Percentiles rank a stretch among this genome's conserved stretches.
Evolutionary conservation across 768 basidiomycete genomes (phyloP).

Genomic region (Russula vinacea): DNA sequence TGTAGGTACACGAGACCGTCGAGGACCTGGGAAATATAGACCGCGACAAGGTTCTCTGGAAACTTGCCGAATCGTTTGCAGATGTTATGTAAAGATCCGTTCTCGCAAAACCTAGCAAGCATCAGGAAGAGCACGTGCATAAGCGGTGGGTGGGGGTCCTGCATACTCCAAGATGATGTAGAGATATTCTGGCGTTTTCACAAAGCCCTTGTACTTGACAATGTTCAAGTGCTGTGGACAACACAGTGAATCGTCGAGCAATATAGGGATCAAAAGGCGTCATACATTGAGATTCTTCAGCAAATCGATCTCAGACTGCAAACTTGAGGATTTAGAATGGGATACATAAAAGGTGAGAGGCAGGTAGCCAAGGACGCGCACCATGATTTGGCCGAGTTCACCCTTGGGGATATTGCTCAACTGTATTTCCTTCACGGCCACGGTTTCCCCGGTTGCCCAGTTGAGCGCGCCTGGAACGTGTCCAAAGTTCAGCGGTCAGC

Average conservation of each 20-base stretch:
- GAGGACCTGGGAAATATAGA: slow-evolving; percentile 94
- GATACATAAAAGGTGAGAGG: neutral
- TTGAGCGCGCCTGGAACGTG: slow-evolving; percentile 71
- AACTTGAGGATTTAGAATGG: neutral
- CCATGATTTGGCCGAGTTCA: slow-evolving; percentile 97
- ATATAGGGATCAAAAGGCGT: neutral
- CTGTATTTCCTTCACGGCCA: slow-evolving; percentile 97
- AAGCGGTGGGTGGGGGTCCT: neutral
- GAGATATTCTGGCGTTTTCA: slow-evolving; percentile 88
- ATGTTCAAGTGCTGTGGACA: slow-evolving; percentile 82
- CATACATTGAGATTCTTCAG: slow-evolving; percentile 93
- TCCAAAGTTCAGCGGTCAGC: neutral
- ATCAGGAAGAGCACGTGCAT: neutral
- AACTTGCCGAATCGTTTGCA: slow-evolving; percentile 98
- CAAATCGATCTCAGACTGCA: slow-evolving; percentile 91
- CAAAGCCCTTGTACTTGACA: slow-evolving; percentile 98
- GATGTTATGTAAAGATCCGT: slow-evolving; percentile 93
- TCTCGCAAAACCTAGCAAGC: slow-evolving; percentile 84
- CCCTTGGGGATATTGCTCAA: slow-evolving; percentile 89
- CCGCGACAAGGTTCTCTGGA: slow-evolving; percentile 92
- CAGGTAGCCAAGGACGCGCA: slow-evolving; percentile 34
- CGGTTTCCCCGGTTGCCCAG: slow-evolving; percentile 96
- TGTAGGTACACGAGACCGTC: slow-evolving; percentile 96
- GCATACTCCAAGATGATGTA: slow-evolving; percentile 94
- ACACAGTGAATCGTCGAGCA: slow-evolving; percentile 2